Evolutionary conservation across 1,139 yeast genomes (phyloP).

Genomic region (Hemisphaericaspora subhashii): DNA sequence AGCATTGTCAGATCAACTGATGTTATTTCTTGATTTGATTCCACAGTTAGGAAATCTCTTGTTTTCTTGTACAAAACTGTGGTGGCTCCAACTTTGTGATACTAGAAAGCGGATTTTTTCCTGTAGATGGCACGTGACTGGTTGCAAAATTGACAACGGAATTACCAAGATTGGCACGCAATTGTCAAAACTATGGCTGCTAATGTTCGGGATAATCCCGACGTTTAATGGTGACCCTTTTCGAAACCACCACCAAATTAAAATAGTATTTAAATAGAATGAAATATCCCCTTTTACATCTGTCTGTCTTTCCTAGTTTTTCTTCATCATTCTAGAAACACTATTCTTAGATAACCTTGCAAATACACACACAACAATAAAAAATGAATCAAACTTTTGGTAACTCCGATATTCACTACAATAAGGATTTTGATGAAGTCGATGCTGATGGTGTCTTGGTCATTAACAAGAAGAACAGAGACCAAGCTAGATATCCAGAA

Average conservation of each 20-base stretch:
- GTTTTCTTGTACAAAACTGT: too few relatives aligned
- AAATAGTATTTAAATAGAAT: background rate
- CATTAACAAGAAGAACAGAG: conserved; percentile 28
- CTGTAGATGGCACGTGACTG: conserved; percentile 1
- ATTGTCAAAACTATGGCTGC: conserved; percentile 2
- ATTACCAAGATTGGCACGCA: too few relatives aligned
- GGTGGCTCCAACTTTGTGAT: background rate
- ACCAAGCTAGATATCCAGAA: conserved; percentile 35
- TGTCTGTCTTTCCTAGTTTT: background rate
- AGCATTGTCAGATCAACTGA: too few relatives aligned
- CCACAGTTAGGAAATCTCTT: background rate
- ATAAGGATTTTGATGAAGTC: conserved; percentile 39
- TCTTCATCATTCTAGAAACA: background rate
- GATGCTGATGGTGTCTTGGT: conserved; percentile 38
- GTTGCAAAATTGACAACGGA: background rate
- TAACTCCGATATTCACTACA: conserved; percentile 44
- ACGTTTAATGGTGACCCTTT: too few relatives aligned
- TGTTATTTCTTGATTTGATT: background rate
- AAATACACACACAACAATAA: background rate
- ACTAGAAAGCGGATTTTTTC: background rate
- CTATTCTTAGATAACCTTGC: background rate
- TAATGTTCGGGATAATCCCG: background rate
- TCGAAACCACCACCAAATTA: too few relatives aligned
- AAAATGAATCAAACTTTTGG: conserved; percentile 24
- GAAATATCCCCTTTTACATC: background rate